phyloP scores from a whole-genome alignment of 805 yeast species.

The Saturnispora kantuleensis region DNA sequence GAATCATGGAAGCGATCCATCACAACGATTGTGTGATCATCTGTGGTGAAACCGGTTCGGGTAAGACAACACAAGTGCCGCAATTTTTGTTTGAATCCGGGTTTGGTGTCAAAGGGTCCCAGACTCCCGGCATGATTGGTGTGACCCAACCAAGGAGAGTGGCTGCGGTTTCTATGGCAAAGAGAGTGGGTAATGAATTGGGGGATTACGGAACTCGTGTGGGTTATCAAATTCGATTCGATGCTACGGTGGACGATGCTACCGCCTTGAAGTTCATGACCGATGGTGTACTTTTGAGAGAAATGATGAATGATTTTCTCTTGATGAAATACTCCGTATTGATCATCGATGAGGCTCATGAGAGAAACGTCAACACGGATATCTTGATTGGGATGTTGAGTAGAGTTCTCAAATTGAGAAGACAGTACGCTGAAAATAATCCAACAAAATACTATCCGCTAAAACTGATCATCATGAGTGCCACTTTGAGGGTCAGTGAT shows the following conservation, averaged over 20 bases:
- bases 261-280: conserved; percentile 86
- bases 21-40: conserved; percentile 84
- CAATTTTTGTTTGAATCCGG: conserved; percentile 93
- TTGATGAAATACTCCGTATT: conserved; percentile 76
- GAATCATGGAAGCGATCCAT: conserved; percentile 90
- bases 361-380: conserved; percentile 91
- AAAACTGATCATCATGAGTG: conserved; percentile 90
- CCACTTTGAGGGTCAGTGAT: conserved; percentile 88
- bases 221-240: conserved; percentile 78
- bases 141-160: conserved; percentile 93
- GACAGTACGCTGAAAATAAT: conserved; percentile 38
- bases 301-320: conserved; percentile 81
- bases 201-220: conserved; percentile 65
- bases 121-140: conserved; percentile 89
- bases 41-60: conserved; percentile 98
- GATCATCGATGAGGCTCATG: conserved; percentile 96
- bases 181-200: conserved; percentile 65
- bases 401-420: conserved; percentile 68
- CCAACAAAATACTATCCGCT: conserved; percentile 47
- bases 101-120: conserved; percentile 52
- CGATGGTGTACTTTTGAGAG: conserved; percentile 87
- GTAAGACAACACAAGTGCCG: conserved; percentile 97
- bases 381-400: conserved; percentile 91
- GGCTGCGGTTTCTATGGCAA: conserved; percentile 88
- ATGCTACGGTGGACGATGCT: conserved; percentile 49